These are phyloP conservation scores for Aspergillus hancockii DNA, from an alignment of 495 filamentous ascomycete species.

Conservation along the genomic window DNA sequence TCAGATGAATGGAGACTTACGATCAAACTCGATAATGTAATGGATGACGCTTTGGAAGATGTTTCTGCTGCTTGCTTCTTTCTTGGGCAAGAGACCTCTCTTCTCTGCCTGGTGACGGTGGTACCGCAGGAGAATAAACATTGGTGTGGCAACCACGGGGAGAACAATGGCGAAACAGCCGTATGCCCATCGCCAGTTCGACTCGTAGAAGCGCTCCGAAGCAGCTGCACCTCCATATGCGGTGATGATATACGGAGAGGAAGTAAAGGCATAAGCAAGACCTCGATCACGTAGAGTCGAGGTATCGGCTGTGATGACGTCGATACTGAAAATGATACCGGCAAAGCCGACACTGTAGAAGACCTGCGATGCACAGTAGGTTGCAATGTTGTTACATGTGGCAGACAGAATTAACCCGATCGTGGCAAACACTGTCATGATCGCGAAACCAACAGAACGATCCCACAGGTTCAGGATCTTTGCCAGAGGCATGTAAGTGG, in stretches of 20 bases:
- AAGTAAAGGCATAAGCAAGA: constrained; percentile 57
- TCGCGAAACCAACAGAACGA: constrained; percentile 53
- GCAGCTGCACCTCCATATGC: constrained; percentile 30
- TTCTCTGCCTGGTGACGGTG: constrained; percentile 59
- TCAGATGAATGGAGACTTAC: constrained; percentile 25
- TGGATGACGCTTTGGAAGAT: constrained; percentile 43
- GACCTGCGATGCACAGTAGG: constrained; percentile 53
- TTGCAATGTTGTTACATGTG: constrained; percentile 46
- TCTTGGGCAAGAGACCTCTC: constrained; percentile 33
- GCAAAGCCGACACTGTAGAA: constrained; percentile 58
- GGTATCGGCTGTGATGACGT: constrained; percentile 64
- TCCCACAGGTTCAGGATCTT: constrained; percentile 72
- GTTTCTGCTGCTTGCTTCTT: constrained; percentile 39
- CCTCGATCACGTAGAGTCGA: constrained; percentile 59
- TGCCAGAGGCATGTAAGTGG: constrained; percentile 56
- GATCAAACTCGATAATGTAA: constrained; percentile 61
- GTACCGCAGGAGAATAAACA: constrained; percentile 47
- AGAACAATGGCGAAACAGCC: constrained; percentile 61
- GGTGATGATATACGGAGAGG: constrained; percentile 55
- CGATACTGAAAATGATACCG: constrained; percentile 55
- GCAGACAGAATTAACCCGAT: constrained; percentile 52
- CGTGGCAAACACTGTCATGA: constrained; percentile 39
- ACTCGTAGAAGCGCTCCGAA: constrained; percentile 47
- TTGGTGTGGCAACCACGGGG: constrained; percentile 52
- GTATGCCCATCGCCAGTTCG: constrained; percentile 62